Evolutionary conservation across 345 rosid genomes (phyloP).

Genomic region (Populus tremula): DNA sequence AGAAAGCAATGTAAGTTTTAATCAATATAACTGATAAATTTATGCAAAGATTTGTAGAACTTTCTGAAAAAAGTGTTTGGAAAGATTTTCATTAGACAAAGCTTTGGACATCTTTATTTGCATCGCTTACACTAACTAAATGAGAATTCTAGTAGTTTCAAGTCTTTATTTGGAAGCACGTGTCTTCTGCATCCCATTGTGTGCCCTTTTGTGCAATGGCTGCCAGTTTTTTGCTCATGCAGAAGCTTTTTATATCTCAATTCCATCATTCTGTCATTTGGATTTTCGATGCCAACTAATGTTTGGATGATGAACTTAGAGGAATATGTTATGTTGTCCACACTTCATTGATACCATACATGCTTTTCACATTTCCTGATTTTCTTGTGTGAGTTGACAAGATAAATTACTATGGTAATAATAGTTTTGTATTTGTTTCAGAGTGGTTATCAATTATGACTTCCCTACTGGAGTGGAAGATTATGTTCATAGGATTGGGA

Average conservation of each 20-base stretch:
- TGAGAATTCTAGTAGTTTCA: background rate
- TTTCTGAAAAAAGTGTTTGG: background rate
- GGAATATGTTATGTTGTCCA: background rate
- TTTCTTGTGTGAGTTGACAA: background rate
- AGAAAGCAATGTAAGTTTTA: background rate
- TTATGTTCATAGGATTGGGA: conserved; percentile 95
- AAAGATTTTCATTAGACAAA: background rate
- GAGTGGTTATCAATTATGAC: conserved; percentile 94
- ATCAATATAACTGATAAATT: background rate
- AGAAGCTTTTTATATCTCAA: background rate
- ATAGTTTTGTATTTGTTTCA: conserved; percentile 24
- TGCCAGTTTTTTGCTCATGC: background rate
- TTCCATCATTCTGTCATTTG: background rate
- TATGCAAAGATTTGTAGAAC: background rate
- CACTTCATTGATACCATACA: background rate
- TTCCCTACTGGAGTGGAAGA: conserved; percentile 98
- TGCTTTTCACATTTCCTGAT: background rate
- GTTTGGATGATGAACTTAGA: background rate
- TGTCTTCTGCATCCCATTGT: background rate
- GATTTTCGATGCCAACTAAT: background rate
- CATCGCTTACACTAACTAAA: background rate
- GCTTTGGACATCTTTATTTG: background rate
- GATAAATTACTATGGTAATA: background rate
- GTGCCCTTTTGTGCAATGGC: background rate
- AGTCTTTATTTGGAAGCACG: background rate